Base-by-base conservation (phyloP, 352 stramenopile species). In the Aphanomyces stellatus region DNA sequence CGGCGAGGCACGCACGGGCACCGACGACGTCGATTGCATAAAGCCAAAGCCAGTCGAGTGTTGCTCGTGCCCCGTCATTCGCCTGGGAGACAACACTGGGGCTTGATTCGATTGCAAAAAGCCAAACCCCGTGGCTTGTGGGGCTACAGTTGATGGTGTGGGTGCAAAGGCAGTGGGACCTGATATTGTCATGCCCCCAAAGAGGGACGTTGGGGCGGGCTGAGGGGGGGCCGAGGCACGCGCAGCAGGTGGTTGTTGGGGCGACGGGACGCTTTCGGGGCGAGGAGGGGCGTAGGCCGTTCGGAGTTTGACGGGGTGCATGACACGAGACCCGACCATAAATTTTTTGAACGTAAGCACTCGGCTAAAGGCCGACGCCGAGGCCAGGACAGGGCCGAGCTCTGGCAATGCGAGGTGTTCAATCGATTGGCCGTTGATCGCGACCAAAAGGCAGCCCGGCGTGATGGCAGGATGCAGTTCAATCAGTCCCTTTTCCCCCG, bases 261-360 rank as follows among this genome's bases (percentile, higher is more conserved):
- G 25, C 24, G 51, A 59, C 4, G 30, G 4, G 25, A 69, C n/a
- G 17, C 35, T n/a, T 5, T 59, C 74, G 19, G 74, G 73, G 0
- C 71, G 76, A 13, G 85, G 80, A 22, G 85, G 82, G 1, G 86
- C 64, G 53, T 93, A 94, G 33, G 82, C 80, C 59, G 88, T 74
- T 62, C 78, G 65, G n/a, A 89, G 65, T 19, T 81, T 87, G 25
- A 82, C 81, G 13, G 85, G 85, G 49, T 86, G 90, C n/a, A 82
- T 85, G 1, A 79, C 85, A 13, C 81, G 79, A 11, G 82, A 84
- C 43, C 77, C 74, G 31, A 80, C 85, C 74, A 91, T 91, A 13
- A 91, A 80, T 56, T 92, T 92, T 69, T 91, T 94, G 69, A 94
- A 94, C n/a, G 80, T 79, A 56, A 94, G 66, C 22, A 91, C 71